phyloP scores from a whole-genome alignment of 1,284 basidiomycete genomes.

The Malassezia arunalokei region DNA sequence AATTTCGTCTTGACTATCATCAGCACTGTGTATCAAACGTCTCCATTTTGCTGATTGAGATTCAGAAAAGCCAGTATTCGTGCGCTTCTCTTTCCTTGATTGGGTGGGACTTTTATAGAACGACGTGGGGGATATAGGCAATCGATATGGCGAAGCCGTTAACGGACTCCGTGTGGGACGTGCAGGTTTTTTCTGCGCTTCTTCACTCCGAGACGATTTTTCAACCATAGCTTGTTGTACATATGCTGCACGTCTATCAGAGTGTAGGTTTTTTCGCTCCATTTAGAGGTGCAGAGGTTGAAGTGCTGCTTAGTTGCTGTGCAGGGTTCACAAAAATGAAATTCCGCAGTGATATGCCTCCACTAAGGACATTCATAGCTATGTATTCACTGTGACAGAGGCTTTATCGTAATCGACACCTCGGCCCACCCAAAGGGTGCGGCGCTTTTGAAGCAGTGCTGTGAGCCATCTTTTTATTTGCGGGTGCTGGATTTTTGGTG shows the following conservation, averaged over 20 bases:
- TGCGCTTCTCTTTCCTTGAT: background rate
- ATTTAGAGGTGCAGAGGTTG: background rate
- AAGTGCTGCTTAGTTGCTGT: too few relatives aligned
- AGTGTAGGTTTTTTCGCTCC: constrained; percentile 11
- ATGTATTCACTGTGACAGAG: background rate
- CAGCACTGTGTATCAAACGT: background rate
- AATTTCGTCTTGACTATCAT: constrained; percentile 15
- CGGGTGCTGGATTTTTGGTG: constrained; percentile 23
- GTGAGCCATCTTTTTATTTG: constrained; percentile 22
- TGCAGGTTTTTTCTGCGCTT: constrained; percentile 2
- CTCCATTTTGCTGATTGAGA: background rate
- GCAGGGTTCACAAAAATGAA: too few relatives aligned
- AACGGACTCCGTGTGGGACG: background rate
- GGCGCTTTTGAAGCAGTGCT: constrained; percentile 9
- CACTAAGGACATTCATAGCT: background rate
- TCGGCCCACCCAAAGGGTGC: constrained; percentile 5
- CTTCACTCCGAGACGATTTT: background rate
- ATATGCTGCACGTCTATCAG: background rate
- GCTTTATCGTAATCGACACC: constrained; percentile 4
- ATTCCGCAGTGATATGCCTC: background rate
- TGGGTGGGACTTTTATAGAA: constrained; percentile 1
- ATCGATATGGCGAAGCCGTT: constrained; percentile 8
- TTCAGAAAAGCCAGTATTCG: background rate
- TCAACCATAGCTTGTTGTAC: background rate
- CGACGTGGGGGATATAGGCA: constrained; percentile 5